Base-by-base conservation (phyloP, 192 early-diverging fungal genomes). In the Coemansia javaensis region DNA sequence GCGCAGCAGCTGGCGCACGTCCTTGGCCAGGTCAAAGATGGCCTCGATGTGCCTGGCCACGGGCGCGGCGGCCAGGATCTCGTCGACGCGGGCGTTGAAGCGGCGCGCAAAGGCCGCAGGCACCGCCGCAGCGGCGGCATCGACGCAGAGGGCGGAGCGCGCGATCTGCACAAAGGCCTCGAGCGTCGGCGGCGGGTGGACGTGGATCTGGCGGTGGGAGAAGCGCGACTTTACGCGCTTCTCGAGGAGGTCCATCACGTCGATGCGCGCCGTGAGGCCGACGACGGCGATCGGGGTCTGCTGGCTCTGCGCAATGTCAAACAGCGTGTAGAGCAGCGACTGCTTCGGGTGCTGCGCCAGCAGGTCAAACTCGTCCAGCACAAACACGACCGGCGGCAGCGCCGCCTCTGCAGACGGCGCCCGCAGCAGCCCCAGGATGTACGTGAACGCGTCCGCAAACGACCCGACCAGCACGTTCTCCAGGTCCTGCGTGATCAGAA, bases 201-300 rank as follows among this genome's bases (percentile, higher is more conserved):
- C 66, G 43, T 85, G 79, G 10, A 94, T 82, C 25, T 85, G 83
- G 8, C 90, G 79, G 53, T 94, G 90, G 10, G 90, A 93, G 70
- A 94, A 97, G 23, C 93, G 80, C 18, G 91, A 94, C 50, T 94
- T 93, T 28, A 97, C 93, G 10, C 93, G 85, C 52, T 97, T 96
- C 64, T 97, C 93, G 24, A 99, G 55, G 24, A 93, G 55, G 33
- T 88, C 84, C 28, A 94, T 69, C 12, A 85, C 81, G 56, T 95
- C 90, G 45, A 88, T 56, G 10, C 92, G 78, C 32, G 82, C 80
- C 1, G 91, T 91, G 1, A 93, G 32, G 4, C 92, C 96, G 41
- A 99, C 68, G 3, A 97, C 90, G 6, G 84, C 85, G 39, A 99
- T 78, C 0, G 91, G 90, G 33, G 80, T 88, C 45, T 87, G 82